Evolutionary conservation across 1,139 yeast genomes (phyloP).

Genomic region (Saccharomyces hybrid): DNA sequence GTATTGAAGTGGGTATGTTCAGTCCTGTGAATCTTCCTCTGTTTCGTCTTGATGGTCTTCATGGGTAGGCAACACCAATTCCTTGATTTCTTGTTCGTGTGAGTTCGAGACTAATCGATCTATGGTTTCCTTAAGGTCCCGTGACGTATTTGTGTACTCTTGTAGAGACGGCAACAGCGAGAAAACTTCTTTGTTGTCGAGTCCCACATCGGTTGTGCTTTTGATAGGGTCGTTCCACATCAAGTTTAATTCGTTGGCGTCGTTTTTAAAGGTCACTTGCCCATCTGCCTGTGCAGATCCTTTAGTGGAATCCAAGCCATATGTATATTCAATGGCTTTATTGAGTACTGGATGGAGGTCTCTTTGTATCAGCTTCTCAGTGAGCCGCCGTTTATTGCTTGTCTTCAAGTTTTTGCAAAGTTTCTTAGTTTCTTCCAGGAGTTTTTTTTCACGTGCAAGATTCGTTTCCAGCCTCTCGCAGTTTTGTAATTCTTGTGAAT

Average conservation of each 20-base stretch:
- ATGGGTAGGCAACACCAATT: background rate
- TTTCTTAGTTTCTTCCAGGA: constrained; percentile 15
- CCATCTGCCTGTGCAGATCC: constrained; percentile 2
- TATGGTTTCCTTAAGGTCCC: constrained; percentile 6
- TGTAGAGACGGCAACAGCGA: constrained; percentile 10
- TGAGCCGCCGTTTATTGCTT: constrained; percentile 13
- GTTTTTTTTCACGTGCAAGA: constrained; percentile 15
- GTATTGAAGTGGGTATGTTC: background rate
- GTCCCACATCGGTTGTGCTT: background rate
- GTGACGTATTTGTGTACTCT: constrained; percentile 5
- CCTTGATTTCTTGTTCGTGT: constrained; percentile 1
- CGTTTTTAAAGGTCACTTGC: constrained; percentile 10
- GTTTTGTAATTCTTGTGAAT: constrained; percentile 19
- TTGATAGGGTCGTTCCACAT: background rate
- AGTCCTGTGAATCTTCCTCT: background rate
- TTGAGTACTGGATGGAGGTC: constrained; percentile 26
- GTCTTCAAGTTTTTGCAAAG: constrained; percentile 9
- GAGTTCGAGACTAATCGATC: constrained; percentile 4
- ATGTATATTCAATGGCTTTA: constrained; percentile 24
- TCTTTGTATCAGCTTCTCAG: constrained; percentile 17
- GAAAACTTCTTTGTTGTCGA: constrained; percentile 1
- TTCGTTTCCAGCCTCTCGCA: constrained; percentile 23
- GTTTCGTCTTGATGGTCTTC: background rate
- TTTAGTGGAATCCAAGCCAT: constrained; percentile 13
- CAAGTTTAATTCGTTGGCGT: constrained; percentile 14